Base-by-base conservation (phyloP, 2,329 filamentous ascomycete species). In the Fusarium scirpi region DNA sequence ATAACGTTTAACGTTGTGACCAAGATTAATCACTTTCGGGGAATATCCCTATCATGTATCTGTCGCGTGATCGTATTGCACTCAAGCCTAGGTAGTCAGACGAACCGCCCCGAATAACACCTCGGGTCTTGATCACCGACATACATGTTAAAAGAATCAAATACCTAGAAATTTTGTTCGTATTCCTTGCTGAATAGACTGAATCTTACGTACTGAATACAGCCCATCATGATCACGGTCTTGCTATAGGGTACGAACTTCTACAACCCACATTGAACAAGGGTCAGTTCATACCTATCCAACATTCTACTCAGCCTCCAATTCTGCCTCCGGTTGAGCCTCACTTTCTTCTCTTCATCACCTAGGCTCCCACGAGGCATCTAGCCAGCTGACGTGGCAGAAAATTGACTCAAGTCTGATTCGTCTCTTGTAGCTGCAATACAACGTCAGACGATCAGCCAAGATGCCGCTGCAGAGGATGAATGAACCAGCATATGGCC, bases 341-440 rank as follows among this genome's bases (percentile, higher is more conserved):
- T 70, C 66, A 70, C 68, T 20, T 53, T 41, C 34, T 34, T 16
- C 29, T 52, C 8, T 30, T 41, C 30, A 34, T 2, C 13, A n/a
- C 10, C 41, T 20, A 61, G 67, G 47, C 55, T 69, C 41, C 30
- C 49, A 6, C 40, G n/a, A 62, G 65, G 51, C 66, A 65, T 61
- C 38, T 60, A 48, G 24, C 29, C 49, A 61, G 70, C 70, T 71
- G 70, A 74, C 72, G 68, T 73, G 72, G 68, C 72, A 58, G 34
- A 30, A 18, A 46, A 41, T 53, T 24, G 57, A 44, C 8, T n/a
- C 27, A 13, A 43, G 20, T 43, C 44, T 59, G 46, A 58, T 62
- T 69, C 45, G 57, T 47, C n/a, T 55, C 45, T 18, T 11, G 24
- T n/a, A 54, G 25, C 49, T 69, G 64, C 64, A 57, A 58, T 53